Evolutionary conservation across 2,329 filamentous ascomycete species (phyloP).

Genomic region (Penicillium janthinellum): DNA sequence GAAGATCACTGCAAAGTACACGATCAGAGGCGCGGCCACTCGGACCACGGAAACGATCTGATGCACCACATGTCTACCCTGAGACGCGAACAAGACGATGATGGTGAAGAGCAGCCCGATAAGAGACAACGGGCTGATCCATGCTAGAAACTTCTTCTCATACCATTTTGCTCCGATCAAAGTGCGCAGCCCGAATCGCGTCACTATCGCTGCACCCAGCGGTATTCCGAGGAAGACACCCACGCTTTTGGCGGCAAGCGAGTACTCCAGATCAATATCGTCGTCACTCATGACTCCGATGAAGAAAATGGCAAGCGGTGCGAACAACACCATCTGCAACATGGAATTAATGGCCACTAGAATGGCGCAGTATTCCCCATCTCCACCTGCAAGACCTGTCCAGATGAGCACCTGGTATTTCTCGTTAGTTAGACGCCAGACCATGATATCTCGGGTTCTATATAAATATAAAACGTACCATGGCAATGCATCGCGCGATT

Average conservation of each 20-base stretch:
- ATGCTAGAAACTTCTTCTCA: conserved; percentile 68
- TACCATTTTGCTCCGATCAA: conserved; percentile 64
- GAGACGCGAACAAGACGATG: conserved; percentile 79
- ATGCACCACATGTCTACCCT: conserved; percentile 73
- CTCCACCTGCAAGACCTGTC: conserved; percentile 75
- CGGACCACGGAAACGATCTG: conserved; percentile 82
- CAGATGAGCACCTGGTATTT: conserved; percentile 64
- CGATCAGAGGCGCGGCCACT: conserved; percentile 76
- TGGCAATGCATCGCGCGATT: conserved; percentile 82
- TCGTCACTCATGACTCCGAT: conserved; percentile 67
- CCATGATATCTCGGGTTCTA: conserved; percentile 6
- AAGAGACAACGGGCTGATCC: conserved; percentile 71
- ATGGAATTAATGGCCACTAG: conserved; percentile 75
- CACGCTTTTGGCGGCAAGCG: conserved; percentile 74
- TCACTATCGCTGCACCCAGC: conserved; percentile 75
- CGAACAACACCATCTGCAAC: conserved; percentile 73
- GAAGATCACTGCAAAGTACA: conserved; percentile 81
- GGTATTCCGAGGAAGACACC: conserved; percentile 85
- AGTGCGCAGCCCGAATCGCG: conserved; percentile 63
- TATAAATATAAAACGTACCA: conserved; percentile 57
- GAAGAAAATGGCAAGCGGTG: conserved; percentile 69
- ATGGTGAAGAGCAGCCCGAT: conserved; percentile 87
- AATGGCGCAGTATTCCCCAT: conserved; percentile 80
- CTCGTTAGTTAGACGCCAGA: conserved; percentile 1
- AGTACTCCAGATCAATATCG: conserved; percentile 57